These are phyloP conservation scores for Penicillium steckii DNA, from an alignment of 495 filamentous ascomycete species.

Conservation along the genomic window DNA sequence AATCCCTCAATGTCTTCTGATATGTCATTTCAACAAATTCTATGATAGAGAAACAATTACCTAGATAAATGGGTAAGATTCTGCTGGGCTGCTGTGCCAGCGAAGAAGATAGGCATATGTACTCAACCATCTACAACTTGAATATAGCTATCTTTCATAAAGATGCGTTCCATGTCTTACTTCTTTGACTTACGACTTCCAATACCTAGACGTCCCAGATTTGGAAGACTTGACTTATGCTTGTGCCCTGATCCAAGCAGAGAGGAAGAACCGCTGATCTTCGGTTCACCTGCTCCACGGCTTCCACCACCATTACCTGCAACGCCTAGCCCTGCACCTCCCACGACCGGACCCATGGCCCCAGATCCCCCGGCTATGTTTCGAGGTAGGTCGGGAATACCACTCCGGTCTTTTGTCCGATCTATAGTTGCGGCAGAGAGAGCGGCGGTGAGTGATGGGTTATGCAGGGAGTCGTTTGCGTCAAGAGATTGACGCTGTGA, in stretches of 20 bases:
- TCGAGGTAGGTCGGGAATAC: constrained; percentile 41
- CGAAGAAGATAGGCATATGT: not conserved
- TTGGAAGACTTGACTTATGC: constrained; percentile 63
- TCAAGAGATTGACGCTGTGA: constrained; percentile 34
- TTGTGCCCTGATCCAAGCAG: constrained; percentile 47
- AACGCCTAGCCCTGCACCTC: constrained; percentile 4
- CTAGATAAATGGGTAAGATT: too few relatives aligned
- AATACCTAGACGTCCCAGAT: constrained; percentile 70
- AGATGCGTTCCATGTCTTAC: not conserved
- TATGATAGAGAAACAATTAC: too few relatives aligned
- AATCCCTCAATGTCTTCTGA: too few relatives aligned
- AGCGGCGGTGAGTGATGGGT: constrained; percentile 31
- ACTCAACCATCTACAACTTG: too few relatives aligned
- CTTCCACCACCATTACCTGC: constrained; percentile 15
- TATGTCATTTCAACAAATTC: too few relatives aligned
- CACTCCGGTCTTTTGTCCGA: constrained; percentile 43
- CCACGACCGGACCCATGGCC: constrained; percentile 10
- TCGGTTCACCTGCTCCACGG: not conserved
- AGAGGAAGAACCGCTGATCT: constrained; percentile 25
- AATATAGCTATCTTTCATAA: too few relatives aligned
- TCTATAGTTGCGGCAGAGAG: constrained; percentile 31
- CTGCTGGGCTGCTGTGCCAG: not conserved
- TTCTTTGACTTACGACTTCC: constrained; percentile 54
- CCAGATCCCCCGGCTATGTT: constrained; percentile 22
- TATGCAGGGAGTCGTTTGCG: constrained; percentile 16